These are phyloP conservation scores for Hypoxylon cercidicola DNA, from an alignment of 495 filamentous ascomycete species.

Conservation along the genomic window DNA sequence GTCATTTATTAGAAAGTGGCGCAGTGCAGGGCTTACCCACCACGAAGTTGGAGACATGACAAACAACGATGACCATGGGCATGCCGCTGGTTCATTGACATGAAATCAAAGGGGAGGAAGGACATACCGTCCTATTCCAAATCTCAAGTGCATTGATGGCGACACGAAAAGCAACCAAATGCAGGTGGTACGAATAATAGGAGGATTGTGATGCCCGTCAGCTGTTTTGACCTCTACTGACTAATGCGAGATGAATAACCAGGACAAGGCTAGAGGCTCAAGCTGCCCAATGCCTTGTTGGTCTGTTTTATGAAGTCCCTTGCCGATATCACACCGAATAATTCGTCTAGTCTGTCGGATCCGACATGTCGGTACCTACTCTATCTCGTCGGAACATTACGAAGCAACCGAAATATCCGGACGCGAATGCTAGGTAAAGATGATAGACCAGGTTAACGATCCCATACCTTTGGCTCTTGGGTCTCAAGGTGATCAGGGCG, in stretches of 20 bases:
- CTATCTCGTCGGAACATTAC: neutral
- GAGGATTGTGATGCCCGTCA: constrained; percentile 19
- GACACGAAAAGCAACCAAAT: constrained; percentile 7
- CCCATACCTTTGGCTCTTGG: neutral
- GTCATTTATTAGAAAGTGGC: neutral
- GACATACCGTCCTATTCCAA: neutral
- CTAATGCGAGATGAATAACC: neutral
- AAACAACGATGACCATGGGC: too few species aligned
- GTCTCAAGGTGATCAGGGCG: neutral
- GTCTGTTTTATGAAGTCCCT: constrained; percentile 13
- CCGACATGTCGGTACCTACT: constrained; percentile 26
- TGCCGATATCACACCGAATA: constrained; percentile 17
- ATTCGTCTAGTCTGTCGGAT: constrained; percentile 13
- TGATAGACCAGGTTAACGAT: neutral
- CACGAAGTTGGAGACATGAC: too few species aligned
- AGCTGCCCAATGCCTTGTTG: constrained; percentile 2
- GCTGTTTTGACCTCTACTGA: neutral
- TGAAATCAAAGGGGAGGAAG: neutral
- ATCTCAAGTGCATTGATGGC: neutral
- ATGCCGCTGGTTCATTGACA: neutral
- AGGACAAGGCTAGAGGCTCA: constrained; percentile 25
- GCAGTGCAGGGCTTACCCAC: neutral
- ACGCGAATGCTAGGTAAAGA: neutral
- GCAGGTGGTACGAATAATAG: neutral
- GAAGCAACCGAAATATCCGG: constrained; percentile 1